Conservation (phyloP, 805 yeast genomes). For the Wickerhamiella dianesei region DNA sequence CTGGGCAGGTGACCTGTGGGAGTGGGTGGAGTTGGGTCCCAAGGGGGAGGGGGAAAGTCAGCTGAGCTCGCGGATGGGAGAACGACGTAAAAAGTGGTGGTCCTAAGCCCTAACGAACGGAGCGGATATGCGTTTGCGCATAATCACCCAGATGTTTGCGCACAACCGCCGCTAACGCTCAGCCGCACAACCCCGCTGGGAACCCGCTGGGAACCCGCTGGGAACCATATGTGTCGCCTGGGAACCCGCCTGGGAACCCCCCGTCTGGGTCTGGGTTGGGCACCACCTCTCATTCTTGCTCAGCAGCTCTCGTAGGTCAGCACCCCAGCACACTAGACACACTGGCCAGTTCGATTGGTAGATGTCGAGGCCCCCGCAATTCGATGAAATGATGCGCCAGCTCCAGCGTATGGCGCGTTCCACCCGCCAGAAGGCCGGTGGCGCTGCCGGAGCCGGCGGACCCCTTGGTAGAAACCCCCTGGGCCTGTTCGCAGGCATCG, state of each 20-base stretch:
- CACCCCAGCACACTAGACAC: neutral
- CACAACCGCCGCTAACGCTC: neutral
- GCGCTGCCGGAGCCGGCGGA: slow-evolving; percentile 6
- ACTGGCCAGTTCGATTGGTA: neutral
- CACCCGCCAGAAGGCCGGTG: neutral
- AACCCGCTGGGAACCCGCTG: neutral
- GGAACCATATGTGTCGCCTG: neutral
- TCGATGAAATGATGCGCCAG: slow-evolving; percentile 14
- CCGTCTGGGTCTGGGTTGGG: neutral
- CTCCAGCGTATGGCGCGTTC: slow-evolving; percentile 4
- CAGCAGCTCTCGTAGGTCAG: too few relatives aligned
- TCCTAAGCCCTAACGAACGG: neutral
- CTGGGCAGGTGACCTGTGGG: too few relatives aligned
- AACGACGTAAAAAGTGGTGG: too few relatives aligned
- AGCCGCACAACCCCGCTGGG: neutral
- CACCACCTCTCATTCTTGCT: too few relatives aligned
- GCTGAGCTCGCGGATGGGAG: too few relatives aligned
- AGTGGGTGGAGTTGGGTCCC: neutral
- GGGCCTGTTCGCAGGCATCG: slow-evolving; percentile 48
- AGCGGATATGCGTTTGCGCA: too few relatives aligned
- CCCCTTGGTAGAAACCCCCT: slow-evolving; percentile 31
- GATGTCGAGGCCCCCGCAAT: slow-evolving; percentile 7
- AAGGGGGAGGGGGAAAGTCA: too few relatives aligned
- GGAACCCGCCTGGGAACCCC: neutral
- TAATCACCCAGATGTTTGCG: too few relatives aligned